Conservation (phyloP, 176 grass and related monocot genomes). For the Themeda triandra region DNA sequence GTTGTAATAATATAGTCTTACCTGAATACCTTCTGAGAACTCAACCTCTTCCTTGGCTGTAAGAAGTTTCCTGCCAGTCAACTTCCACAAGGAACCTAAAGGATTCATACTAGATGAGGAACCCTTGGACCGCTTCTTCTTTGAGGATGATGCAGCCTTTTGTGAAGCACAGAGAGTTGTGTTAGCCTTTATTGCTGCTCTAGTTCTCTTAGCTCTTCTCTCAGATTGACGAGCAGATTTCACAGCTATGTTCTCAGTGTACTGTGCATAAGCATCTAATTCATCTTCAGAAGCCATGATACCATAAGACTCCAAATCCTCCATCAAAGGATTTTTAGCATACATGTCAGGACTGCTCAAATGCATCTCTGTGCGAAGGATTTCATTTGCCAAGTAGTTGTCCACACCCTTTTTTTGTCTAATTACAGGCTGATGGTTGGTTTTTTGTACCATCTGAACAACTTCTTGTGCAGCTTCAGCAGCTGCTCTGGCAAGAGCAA, state of each 20-base stretch:
- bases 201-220: conserved; percentile 50
- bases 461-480: conserved; percentile 45
- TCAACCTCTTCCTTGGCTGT: conserved; percentile 64
- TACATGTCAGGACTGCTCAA: conserved; percentile 11
- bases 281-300: conserved; percentile 16
- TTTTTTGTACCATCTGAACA: conserved; percentile 32
- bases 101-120: conserved; percentile 46
- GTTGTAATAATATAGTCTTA: conserved; percentile 23
- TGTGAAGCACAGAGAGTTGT: background rate
- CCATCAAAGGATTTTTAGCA: conserved; percentile 13
- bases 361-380: conserved; percentile 35
- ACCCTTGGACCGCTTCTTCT: conserved; percentile 46
- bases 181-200: conserved; percentile 45
- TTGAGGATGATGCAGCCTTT: conserved; percentile 24
- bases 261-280: conserved; percentile 5
- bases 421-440: background rate
- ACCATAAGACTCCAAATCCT: conserved; percentile 14
- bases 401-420: conserved; percentile 20
- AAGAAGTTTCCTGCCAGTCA: conserved; percentile 54
- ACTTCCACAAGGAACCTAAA: conserved; percentile 60
- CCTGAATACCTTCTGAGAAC: conserved; percentile 62
- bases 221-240: conserved; percentile 54
- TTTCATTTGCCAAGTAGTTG: conserved; percentile 35
- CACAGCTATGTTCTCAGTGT: conserved; percentile 39
- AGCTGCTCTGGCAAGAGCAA: conserved; percentile 67